Percentiles rank a stretch among this genome's conserved stretches.
Evolutionary conservation across 148 eudicot species (phyloP).

Genomic region (Gaultheria prostrata): DNA sequence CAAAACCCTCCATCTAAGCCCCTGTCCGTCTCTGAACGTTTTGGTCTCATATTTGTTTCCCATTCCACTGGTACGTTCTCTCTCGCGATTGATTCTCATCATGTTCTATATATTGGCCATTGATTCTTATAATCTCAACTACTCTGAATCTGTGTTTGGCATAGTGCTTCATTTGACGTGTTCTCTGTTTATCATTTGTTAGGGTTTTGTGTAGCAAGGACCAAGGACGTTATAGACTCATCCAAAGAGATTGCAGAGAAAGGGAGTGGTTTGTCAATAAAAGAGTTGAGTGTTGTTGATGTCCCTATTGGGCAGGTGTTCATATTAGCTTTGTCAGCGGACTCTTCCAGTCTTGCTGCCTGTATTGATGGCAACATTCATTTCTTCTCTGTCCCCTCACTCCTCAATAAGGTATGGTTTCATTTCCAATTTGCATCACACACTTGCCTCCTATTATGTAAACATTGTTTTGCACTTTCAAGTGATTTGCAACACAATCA

Average conservation of each 20-base stretch:
- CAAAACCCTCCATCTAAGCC: slow-evolving; percentile 52
- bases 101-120: neutral
- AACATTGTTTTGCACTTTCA: neutral
- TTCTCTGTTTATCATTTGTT: slow-evolving; percentile 13
- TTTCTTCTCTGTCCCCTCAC: slow-evolving; percentile 56
- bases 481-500: neutral
- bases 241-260: slow-evolving; percentile 56
- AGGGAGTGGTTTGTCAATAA: slow-evolving; percentile 40
- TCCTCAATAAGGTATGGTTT: slow-evolving; percentile 56
- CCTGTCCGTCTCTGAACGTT: slow-evolving; percentile 49
- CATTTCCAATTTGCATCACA: neutral
- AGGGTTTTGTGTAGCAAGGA: slow-evolving; percentile 89
- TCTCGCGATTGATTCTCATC: neutral
- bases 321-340: slow-evolving; percentile 64
- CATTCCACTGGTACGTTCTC: slow-evolving; percentile 45
- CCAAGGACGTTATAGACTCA: slow-evolving; percentile 50
- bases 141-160: neutral
- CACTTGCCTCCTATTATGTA: neutral
- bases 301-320: slow-evolving; percentile 69
- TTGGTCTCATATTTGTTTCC: slow-evolving; percentile 56
- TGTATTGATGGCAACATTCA: slow-evolving; percentile 51
- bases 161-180: neutral
- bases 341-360: slow-evolving; percentile 64
- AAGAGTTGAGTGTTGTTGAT: slow-evolving; percentile 60
- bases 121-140: neutral